Conservation (phyloP, 139 green algal species). For the Pycnococcus provasolii region DNA sequence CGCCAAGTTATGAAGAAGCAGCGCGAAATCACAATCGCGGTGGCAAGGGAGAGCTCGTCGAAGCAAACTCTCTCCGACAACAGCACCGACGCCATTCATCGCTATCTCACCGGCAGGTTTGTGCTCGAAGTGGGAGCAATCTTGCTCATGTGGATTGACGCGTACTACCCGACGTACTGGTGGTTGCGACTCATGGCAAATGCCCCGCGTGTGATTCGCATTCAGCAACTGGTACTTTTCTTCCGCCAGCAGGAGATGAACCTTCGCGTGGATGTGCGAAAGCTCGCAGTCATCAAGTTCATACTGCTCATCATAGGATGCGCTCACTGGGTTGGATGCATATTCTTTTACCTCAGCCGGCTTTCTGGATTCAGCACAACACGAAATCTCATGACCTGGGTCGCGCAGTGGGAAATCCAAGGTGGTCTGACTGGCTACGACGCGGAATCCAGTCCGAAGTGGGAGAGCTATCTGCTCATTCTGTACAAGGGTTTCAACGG, state of each 20-base stretch:
- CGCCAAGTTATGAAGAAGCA: too few species aligned
- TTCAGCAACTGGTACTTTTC: conserved; percentile 20
- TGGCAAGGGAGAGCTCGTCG: too few species aligned
- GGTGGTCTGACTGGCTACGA: neutral
- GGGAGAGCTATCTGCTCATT: neutral
- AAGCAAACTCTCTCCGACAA: too few species aligned
- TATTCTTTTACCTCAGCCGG: conserved; percentile 24
- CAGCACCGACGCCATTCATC: too few species aligned
- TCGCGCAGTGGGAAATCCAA: conserved; percentile 9
- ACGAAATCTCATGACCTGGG: conserved; percentile 14
- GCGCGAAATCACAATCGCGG: too few species aligned
- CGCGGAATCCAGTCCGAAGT: neutral
- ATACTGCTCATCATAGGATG: conserved; percentile 24
- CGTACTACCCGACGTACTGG: conserved; percentile 20
- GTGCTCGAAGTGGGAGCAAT: conserved; percentile 22
- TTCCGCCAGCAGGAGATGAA: conserved; percentile 30
- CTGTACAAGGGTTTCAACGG: conserved; percentile 32
- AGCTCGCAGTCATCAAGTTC: conserved; percentile 31
- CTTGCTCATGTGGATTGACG: conserved; percentile 26
- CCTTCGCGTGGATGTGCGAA: conserved; percentile 30
- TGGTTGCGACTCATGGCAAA: too few species aligned
- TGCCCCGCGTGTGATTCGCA: neutral
- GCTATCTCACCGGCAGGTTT: too few species aligned
- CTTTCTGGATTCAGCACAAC: neutral
- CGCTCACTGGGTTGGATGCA: conserved; percentile 33